Evolutionary conservation across 768 basidiomycete species (phyloP).

Genomic region (Leccinum longicurvipes): DNA sequence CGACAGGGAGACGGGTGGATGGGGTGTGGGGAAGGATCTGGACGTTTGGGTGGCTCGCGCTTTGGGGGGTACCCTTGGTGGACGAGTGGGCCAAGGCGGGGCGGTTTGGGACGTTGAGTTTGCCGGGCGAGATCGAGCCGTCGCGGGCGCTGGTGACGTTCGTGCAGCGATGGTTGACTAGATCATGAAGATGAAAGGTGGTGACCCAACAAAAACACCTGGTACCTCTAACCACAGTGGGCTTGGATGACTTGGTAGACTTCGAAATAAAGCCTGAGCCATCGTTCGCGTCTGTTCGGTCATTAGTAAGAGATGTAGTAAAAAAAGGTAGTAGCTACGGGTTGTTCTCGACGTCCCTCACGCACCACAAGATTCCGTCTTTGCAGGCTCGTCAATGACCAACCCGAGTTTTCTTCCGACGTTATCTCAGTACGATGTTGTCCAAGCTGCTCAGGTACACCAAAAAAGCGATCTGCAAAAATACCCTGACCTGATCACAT

Average conservation of each 20-base stretch:
- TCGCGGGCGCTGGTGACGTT: constrained; percentile 28
- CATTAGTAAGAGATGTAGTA: too few relatives aligned
- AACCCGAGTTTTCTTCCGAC: constrained; percentile 46
- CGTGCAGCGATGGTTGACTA: background rate
- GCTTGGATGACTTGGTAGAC: too few relatives aligned
- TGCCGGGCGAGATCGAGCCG: constrained; percentile 16
- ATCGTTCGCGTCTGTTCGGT: too few relatives aligned
- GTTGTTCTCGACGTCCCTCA: too few relatives aligned
- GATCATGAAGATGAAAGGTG: too few relatives aligned
- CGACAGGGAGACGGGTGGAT: constrained; percentile 41
- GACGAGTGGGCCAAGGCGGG: constrained; percentile 32
- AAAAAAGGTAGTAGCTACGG: too few relatives aligned
- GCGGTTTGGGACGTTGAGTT: constrained; percentile 4
- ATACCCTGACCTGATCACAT: constrained; percentile 8
- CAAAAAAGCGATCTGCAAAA: constrained; percentile 11
- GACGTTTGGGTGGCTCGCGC: constrained; percentile 45
- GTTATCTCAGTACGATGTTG: constrained; percentile 49
- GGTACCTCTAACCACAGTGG: too few relatives aligned
- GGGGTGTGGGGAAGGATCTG: constrained; percentile 51
- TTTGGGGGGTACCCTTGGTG: constrained; percentile 46
- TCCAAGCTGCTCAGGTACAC: constrained; percentile 60
- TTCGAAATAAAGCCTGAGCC: too few relatives aligned
- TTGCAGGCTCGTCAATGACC: constrained; percentile 22
- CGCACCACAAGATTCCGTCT: too few relatives aligned
- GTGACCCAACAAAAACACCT: too few relatives aligned